Evolutionary conservation across 495 filamentous ascomycete species (phyloP).

Genomic region (Podospora sp.): DNA sequence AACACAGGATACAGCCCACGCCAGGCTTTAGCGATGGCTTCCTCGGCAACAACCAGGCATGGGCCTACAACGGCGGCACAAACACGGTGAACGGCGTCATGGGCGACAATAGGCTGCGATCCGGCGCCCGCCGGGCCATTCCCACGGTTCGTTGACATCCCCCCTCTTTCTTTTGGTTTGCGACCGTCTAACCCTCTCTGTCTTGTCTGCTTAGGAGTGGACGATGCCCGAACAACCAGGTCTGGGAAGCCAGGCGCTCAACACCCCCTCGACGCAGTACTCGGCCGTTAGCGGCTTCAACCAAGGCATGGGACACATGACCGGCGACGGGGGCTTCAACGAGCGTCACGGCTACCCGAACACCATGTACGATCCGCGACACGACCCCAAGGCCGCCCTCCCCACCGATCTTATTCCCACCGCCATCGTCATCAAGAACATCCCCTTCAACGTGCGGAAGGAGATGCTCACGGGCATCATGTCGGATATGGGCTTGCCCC

Average conservation of each 20-base stretch:
- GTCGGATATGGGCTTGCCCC: slow-evolving; percentile 85
- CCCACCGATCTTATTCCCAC: slow-evolving; percentile 86
- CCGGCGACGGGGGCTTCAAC: slow-evolving; percentile 32
- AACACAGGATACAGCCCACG: slow-evolving; percentile 62
- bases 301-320: slow-evolving; percentile 35
- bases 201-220: slow-evolving; percentile 45
- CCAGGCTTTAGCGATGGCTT: slow-evolving; percentile 39
- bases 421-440: slow-evolving; percentile 99
- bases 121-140: slow-evolving; percentile 48
- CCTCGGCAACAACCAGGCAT: slow-evolving; percentile 51
- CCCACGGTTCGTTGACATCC: slow-evolving; percentile 48
- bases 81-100: slow-evolving; percentile 53
- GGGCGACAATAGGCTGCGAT: slow-evolving; percentile 49
- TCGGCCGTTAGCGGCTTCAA: slow-evolving; percentile 29
- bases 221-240: slow-evolving; percentile 47
- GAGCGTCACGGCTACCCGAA: slow-evolving; percentile 35
- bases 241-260: slow-evolving; percentile 44
- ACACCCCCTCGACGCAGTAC: slow-evolving; percentile 40
- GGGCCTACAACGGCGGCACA: slow-evolving; percentile 52
- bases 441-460: slow-evolving; percentile 97
- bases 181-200: slow-evolving; percentile 12
- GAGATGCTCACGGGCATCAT: slow-evolving; percentile 90
- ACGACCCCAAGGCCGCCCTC: slow-evolving; percentile 36
- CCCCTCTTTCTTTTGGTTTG: neutral
- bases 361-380: slow-evolving; percentile 39